Conservation (phyloP, 441 rosid genomes). For the Kokia cookei region DNA sequence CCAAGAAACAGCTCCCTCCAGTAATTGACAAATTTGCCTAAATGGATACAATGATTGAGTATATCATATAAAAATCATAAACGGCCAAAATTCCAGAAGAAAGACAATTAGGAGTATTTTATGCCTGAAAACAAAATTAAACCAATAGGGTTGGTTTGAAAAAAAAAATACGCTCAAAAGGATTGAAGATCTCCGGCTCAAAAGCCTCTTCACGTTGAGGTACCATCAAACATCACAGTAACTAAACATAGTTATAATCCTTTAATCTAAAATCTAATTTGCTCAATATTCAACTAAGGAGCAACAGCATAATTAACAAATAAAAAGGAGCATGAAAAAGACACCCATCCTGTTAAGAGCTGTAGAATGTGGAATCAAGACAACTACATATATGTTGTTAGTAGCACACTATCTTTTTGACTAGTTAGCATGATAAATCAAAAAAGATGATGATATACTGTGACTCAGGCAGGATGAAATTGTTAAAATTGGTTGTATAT, state of each 20-base stretch:
- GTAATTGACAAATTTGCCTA: constrained; percentile 81
- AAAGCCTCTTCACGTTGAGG: not conserved
- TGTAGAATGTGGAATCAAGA: not conserved
- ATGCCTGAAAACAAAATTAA: constrained; percentile 1
- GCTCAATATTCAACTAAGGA: not conserved
- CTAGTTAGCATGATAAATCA: not conserved
- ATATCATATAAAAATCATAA: not conserved
- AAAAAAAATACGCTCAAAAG: not conserved
- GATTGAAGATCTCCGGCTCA: not conserved
- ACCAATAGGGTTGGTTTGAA: not conserved
- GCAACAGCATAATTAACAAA: not conserved
- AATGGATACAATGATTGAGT: not conserved
- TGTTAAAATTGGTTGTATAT: not conserved
- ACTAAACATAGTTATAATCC: not conserved
- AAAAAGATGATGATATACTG: not conserved
- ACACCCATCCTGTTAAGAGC: not conserved
- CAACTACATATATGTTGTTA: not conserved
- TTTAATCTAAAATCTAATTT: not conserved
- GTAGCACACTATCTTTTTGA: not conserved
- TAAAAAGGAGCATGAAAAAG: not conserved
- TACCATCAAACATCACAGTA: not conserved
- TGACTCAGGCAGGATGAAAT: not conserved
- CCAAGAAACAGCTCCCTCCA: constrained; percentile 95
- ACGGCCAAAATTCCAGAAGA: not conserved
- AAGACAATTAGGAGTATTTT: not conserved